phyloP scores from a whole-genome alignment of 192 early-diverging fungal species.

The Chytriomyces confervae region DNA sequence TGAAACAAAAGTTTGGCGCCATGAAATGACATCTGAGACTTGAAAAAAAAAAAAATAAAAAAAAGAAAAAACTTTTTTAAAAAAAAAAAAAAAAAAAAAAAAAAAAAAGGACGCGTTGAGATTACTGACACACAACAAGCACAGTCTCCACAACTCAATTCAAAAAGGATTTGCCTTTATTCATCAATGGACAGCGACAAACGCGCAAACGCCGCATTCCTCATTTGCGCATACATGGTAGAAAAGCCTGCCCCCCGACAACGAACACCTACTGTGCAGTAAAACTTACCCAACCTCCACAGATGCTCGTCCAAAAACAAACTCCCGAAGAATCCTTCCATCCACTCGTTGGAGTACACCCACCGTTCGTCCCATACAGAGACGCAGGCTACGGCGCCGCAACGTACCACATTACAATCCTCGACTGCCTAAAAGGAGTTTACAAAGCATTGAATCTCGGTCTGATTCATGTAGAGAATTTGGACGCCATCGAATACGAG shows the following conservation, averaged over 20 bases:
- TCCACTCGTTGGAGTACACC: constrained; percentile 55
- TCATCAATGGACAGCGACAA: constrained; percentile 62
- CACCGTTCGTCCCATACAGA: constrained; percentile 67
- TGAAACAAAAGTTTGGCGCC: no score
- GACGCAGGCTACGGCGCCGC: constrained; percentile 74
- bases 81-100: no score
- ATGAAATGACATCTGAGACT: no score
- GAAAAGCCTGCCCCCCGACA: not conserved
- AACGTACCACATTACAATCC: constrained; percentile 69
- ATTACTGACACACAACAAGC: no score
- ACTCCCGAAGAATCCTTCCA: constrained; percentile 68
- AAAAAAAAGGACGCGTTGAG: no score
- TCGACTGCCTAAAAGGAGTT: constrained; percentile 71
- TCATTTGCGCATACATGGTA: constrained; percentile 75
- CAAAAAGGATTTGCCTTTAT: constrained; percentile 54
- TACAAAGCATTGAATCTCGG: constrained; percentile 63
- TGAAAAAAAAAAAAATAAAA: no score
- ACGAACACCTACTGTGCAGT: not conserved
- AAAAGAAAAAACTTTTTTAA: no score
- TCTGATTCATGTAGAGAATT: constrained; percentile 61
- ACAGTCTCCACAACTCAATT: constrained; percentile 53
- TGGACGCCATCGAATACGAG: constrained; percentile 75
- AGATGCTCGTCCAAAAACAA: constrained; percentile 65
- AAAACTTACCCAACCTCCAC: not conserved
- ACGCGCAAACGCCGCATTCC: constrained; percentile 72